These are phyloP conservation scores for Circinella umbellata DNA, from an alignment of 371 early-diverging fungal genomes.

Conservation along the genomic window DNA sequence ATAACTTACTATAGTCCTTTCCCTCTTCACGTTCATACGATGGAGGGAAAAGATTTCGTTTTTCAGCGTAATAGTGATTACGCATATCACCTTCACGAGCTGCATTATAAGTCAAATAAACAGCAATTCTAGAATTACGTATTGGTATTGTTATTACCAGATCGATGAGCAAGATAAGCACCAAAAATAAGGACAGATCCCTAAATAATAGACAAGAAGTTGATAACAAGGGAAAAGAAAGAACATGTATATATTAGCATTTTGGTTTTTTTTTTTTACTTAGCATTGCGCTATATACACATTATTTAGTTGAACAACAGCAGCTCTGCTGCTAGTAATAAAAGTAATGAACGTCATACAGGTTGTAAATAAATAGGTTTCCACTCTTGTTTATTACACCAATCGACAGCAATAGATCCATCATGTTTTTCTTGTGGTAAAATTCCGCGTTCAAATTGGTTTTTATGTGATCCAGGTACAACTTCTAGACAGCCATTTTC, in stretches of 20 bases:
- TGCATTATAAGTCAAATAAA: constrained; percentile 65
- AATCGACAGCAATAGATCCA: constrained; percentile 49
- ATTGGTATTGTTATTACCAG: constrained; percentile 53
- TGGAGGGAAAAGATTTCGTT: constrained; percentile 57
- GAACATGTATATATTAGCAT: too few species aligned
- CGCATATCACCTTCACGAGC: constrained; percentile 58
- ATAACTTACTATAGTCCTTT: constrained; percentile 49
- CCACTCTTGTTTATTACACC: constrained; percentile 54
- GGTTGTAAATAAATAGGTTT: constrained; percentile 54
- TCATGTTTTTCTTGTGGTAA: constrained; percentile 48
- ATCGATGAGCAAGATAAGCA: constrained; percentile 60
- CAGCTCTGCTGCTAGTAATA: neutral
- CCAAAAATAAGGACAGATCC: constrained; percentile 59
- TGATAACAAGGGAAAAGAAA: neutral
- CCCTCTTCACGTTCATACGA: constrained; percentile 54
- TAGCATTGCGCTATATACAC: too few species aligned
- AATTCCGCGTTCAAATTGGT: constrained; percentile 27
- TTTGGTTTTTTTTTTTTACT: too few species aligned
- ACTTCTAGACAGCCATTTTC: constrained; percentile 62
- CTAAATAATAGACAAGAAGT: constrained; percentile 10
- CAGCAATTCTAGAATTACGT: constrained; percentile 52
- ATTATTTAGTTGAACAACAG: neutral
- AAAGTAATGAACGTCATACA: constrained; percentile 29
- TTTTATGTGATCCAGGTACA: constrained; percentile 57
- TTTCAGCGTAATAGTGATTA: constrained; percentile 57